Percentiles rank a stretch among this genome's conserved stretches.
phyloP scores from a whole-genome alignment of 371 early-diverging fungal species.

The Mortierella sp. region DNA sequence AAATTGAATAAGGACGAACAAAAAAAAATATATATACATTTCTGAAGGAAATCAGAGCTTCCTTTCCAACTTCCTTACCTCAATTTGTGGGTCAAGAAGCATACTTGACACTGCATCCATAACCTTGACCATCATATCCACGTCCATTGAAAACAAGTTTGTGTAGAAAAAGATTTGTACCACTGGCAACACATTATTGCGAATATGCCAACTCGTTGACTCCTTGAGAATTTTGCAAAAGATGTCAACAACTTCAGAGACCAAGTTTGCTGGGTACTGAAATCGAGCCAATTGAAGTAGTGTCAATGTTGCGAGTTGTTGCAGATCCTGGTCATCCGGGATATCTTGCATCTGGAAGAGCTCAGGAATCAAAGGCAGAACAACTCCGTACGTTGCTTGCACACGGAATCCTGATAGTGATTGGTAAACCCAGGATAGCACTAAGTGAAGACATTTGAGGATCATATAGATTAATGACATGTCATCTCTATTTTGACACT shows the following conservation, averaged over 20 bases:
- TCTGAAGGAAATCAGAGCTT: no score
- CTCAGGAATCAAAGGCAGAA: slow-evolving; percentile 68
- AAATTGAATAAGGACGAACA: no score
- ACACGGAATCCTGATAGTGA: slow-evolving; percentile 66
- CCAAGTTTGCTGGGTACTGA: slow-evolving; percentile 69
- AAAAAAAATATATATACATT: no score
- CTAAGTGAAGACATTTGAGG: slow-evolving; percentile 44
- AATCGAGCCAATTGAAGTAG: slow-evolving; percentile 65
- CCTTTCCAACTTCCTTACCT: slow-evolving; percentile 71
- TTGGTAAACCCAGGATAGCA: slow-evolving; percentile 76
- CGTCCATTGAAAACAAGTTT: slow-evolving; percentile 72
- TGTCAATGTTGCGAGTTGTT: slow-evolving; percentile 67
- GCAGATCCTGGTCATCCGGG: slow-evolving; percentile 83
- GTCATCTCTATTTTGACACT: background rate
- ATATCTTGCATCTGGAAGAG: slow-evolving; percentile 81
- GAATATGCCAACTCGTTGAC: slow-evolving; percentile 80
- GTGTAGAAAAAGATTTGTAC: slow-evolving; percentile 86
- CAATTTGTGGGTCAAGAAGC: slow-evolving; percentile 83
- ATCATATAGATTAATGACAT: background rate
- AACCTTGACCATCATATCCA: slow-evolving; percentile 64
- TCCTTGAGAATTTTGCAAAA: slow-evolving; percentile 68
- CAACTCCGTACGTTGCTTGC: slow-evolving; percentile 64
- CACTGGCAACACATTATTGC: slow-evolving; percentile 77
- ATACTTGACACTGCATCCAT: slow-evolving; percentile 73
- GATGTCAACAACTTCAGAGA: slow-evolving; percentile 64